Base-by-base conservation (phyloP, 2,329 filamentous ascomycete genomes). In the Verticillium alfalfae region DNA sequence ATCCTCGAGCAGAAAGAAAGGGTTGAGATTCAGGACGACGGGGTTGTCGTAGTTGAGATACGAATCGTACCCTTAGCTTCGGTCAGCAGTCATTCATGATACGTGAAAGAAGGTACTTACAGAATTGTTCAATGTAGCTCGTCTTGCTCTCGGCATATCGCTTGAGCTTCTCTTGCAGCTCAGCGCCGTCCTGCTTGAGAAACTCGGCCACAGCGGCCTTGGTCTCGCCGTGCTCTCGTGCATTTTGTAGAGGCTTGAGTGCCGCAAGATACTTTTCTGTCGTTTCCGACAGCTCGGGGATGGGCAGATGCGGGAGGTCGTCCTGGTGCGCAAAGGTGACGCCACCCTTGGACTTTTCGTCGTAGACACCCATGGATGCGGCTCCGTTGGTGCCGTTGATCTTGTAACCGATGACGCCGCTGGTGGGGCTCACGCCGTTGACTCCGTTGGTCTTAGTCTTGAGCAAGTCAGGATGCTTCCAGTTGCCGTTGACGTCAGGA, bases 71-170 rank as follows among this genome's bases (percentile, higher is more conserved):
- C 93, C 93, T 97, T 97, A 64, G 55, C 63, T 70, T 59, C 68
- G 45, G 56, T 41, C 52, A 16, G 45, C 13, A 13, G 9, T 22
- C 18, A 31, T 16, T 16, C 54, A 18, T 8, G 18, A 3, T 12
- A 22, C n/a, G 9, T 26, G 12, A 8, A 13, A 13, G 7, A 37
- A 12, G 26, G 54, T 38, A 84, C 91, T 72, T 84, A 97, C 94
- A 99, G 70, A 99, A 99, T 70, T 99, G 95, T 73, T 98, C 95
- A 69, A 99, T 98, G 72, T 97, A 99, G 76, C 94, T 98, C 41
- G 92, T 92, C 77, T 93, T 94, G 55, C 90, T 92, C 57, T 87
- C 88, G 9, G 95, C 93, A 79, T 98, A 99, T 69, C 89, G 88
- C 79, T 93, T 95, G 61, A 98, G 78, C 74, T 90, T 93, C 64